These are phyloP conservation scores for Penicillium goetzii DNA, from an alignment of 495 filamentous ascomycete species.

Conservation along the genomic window DNA sequence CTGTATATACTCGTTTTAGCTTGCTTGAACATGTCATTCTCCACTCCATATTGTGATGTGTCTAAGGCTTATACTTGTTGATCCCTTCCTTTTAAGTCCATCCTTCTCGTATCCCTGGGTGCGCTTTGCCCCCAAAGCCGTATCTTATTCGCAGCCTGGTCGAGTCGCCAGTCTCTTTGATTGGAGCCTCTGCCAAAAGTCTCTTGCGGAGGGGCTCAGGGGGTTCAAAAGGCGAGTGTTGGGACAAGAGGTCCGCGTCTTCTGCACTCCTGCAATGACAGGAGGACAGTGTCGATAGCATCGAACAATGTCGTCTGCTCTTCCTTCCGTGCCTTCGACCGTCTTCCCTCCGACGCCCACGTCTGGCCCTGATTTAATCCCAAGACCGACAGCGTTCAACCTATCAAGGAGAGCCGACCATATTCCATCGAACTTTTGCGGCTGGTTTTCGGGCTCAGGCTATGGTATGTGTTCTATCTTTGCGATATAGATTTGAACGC, in stretches of 20 bases:
- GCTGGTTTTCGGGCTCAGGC: conserved; percentile 1
- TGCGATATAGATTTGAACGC: background rate
- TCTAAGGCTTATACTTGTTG: background rate
- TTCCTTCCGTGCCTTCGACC: background rate
- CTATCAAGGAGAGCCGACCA: conserved; percentile 2
- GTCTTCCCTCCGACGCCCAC: background rate
- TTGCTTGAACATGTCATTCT: background rate
- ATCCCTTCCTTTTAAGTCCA: background rate
- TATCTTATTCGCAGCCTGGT: background rate
- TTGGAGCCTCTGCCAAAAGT: background rate
- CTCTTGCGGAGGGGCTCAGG: background rate
- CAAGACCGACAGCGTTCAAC: background rate
- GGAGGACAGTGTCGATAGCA: background rate
- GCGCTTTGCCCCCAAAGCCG: background rate
- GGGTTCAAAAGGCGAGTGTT: background rate
- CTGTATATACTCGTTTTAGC: background rate
- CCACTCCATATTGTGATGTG: background rate
- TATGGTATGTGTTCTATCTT: background rate
- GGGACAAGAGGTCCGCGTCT: background rate
- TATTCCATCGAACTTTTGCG: background rate
- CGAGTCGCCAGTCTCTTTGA: background rate
- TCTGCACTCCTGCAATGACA: background rate
- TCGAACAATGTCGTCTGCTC: background rate
- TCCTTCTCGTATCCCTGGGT: background rate
- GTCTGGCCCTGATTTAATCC: background rate